Conservation (phyloP, 345 rosid species). For the Conringia planisiliqua region DNA sequence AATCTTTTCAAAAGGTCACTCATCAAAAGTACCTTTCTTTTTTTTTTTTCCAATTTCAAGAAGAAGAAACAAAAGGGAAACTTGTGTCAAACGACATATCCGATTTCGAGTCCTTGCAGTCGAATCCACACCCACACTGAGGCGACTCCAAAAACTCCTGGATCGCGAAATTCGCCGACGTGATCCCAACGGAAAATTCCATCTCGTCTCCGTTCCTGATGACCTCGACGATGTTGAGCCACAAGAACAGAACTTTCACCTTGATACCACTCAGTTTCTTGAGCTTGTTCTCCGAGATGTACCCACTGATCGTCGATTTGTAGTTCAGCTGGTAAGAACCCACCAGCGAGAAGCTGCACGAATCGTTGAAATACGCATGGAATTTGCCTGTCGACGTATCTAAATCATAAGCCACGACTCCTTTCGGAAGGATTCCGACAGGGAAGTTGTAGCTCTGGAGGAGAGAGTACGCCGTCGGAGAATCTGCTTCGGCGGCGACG, state of each 20-base stretch:
- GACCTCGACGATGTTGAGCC: slow-evolving; percentile 94
- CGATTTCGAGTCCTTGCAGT: slow-evolving; percentile 45
- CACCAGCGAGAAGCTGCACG: slow-evolving; percentile 82
- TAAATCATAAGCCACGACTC: slow-evolving; percentile 56
- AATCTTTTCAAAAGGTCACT: background rate
- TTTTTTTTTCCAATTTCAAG: slow-evolving; percentile 28
- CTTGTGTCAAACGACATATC: slow-evolving; percentile 34
- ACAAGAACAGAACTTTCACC: slow-evolving; percentile 78
- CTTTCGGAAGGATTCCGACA: slow-evolving; percentile 75
- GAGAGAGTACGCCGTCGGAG: slow-evolving; percentile 60
- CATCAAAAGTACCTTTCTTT: background rate
- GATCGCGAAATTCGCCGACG: slow-evolving; percentile 71
- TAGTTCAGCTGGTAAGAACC: slow-evolving; percentile 86
- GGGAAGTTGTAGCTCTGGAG: slow-evolving; percentile 74
- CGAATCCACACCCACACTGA: slow-evolving; percentile 92
- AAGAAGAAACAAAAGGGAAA: slow-evolving; percentile 50
- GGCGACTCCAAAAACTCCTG: slow-evolving; percentile 83
- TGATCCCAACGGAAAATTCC: slow-evolving; percentile 84
- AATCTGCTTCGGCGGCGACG: slow-evolving; percentile 26
- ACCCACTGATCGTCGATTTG: slow-evolving; percentile 72
- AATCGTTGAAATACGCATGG: slow-evolving; percentile 50
- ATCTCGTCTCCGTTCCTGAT: slow-evolving; percentile 54
- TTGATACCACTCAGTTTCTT: slow-evolving; percentile 65
- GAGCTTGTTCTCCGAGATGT: slow-evolving; percentile 58
- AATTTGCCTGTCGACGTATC: slow-evolving; percentile 62